Conservation (phyloP, 2,329 filamentous ascomycete species). For the Fusarium sp. region DNA sequence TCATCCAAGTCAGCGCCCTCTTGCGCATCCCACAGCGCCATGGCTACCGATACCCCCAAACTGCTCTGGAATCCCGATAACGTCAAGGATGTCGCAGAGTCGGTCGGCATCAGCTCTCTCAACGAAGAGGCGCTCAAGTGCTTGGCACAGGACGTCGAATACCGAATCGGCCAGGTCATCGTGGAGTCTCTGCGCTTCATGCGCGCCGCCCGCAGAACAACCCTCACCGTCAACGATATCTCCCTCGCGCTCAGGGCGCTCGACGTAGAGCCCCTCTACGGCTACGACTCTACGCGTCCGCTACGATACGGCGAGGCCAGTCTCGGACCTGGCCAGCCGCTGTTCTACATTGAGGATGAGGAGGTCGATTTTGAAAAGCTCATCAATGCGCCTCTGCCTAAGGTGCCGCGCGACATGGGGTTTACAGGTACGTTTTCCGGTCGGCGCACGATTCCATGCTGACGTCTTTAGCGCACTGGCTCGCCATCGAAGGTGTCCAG, state of each 20-base stretch:
- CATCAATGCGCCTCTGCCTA: conserved; percentile 94
- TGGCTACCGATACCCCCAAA: conserved; percentile 54
- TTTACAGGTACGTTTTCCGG: conserved; percentile 74
- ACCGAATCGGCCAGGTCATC: conserved; percentile 90
- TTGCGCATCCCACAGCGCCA: conserved; percentile 28
- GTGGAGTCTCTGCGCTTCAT: conserved; percentile 96
- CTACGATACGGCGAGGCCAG: conserved; percentile 93
- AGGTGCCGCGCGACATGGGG: conserved; percentile 89
- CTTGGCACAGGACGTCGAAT: conserved; percentile 93
- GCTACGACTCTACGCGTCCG: conserved; percentile 91
- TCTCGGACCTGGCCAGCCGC: conserved; percentile 88
- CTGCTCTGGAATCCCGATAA: conserved; percentile 96
- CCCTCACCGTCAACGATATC: conserved; percentile 88
- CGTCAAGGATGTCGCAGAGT: conserved; percentile 94
- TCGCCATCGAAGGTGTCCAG: conserved; percentile 96
- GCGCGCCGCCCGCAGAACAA: conserved; percentile 87
- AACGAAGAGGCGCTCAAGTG: conserved; percentile 87
- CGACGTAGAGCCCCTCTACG: conserved; percentile 94
- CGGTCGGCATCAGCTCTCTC: conserved; percentile 83
- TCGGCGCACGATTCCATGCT: background rate
- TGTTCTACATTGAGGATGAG: conserved; percentile 98
- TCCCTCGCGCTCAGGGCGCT: conserved; percentile 84
- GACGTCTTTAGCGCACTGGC: conserved; percentile 79
- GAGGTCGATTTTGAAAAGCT: conserved; percentile 99
- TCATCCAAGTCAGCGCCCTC: background rate